phyloP scores from a whole-genome alignment of 352 stramenopile genomes.

The Globisporangium yorkense region DNA sequence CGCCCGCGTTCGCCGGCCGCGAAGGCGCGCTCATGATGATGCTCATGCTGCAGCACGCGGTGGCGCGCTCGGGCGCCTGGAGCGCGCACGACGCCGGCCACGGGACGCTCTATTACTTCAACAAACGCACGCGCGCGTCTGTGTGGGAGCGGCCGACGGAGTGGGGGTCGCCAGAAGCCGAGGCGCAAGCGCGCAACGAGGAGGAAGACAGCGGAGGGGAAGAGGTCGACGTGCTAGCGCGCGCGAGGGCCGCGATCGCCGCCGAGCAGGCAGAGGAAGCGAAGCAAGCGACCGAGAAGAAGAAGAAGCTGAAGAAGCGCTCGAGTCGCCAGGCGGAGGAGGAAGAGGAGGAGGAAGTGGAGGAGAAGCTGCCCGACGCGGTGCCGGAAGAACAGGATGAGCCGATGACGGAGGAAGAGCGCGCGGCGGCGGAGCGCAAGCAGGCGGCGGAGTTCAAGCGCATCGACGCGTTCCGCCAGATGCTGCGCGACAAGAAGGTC shows the following conservation, averaged over 20 bases:
- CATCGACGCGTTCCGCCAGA: slow-evolving; percentile 54
- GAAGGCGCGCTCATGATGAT: slow-evolving; percentile 81
- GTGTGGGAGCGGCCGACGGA: slow-evolving; percentile 66
- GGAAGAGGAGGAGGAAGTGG: slow-evolving; percentile 16
- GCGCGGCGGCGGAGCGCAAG: slow-evolving; percentile 20
- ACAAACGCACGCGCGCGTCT: slow-evolving; percentile 56
- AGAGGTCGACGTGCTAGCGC: neutral
- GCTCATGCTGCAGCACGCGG: slow-evolving; percentile 69
- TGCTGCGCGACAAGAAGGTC: slow-evolving; percentile 81
- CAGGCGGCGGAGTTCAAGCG: slow-evolving; percentile 37
- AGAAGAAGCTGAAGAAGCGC: too few relatives aligned
- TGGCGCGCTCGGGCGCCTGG: slow-evolving; percentile 63
- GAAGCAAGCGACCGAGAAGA: too few relatives aligned
- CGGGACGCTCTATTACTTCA: slow-evolving; percentile 79
- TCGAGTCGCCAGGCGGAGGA: neutral
- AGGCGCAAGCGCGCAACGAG: slow-evolving; percentile 14
- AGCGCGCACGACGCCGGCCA: slow-evolving; percentile 65
- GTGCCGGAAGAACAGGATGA: neutral
- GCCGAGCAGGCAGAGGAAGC: too few relatives aligned
- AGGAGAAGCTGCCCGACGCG: slow-evolving; percentile 9
- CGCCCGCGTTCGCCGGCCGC: slow-evolving; percentile 35
- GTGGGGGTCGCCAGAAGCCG: slow-evolving; percentile 29
- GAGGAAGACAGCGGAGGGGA: slow-evolving; percentile 13
- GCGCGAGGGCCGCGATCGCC: too few relatives aligned
- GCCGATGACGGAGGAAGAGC: slow-evolving; percentile 16